phyloP scores from a whole-genome alignment of 1,284 basidiomycete genomes.

The Sanghuangporus baumii region DNA sequence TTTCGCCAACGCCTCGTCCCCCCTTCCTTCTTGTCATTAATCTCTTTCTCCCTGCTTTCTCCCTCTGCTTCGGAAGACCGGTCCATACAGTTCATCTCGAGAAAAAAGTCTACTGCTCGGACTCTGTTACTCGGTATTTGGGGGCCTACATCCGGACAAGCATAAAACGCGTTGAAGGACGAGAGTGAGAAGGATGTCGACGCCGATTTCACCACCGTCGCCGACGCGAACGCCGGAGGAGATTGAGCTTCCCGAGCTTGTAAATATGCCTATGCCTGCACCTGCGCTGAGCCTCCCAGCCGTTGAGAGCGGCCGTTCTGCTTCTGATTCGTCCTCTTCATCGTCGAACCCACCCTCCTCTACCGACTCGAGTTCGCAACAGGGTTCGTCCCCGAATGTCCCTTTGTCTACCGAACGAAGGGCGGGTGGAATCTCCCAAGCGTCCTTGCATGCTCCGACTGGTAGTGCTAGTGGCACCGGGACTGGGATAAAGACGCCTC shows the following conservation, averaged over 20 bases:
- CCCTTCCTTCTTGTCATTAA: neutral
- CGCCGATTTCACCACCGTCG: neutral
- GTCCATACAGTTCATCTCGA: neutral
- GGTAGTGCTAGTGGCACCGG: neutral
- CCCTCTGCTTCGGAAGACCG: neutral
- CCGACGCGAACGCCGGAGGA: neutral
- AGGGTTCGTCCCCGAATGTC: neutral
- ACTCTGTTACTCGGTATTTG: neutral
- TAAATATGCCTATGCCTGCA: neutral
- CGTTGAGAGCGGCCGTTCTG: neutral
- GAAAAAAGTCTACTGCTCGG: neutral
- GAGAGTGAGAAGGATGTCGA: neutral
- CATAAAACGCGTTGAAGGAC: neutral
- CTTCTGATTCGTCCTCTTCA: neutral
- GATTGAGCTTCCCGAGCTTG: neutral
- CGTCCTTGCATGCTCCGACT: neutral
- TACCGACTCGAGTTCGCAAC: neutral
- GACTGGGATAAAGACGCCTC: constrained; percentile 36
- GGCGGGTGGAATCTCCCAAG: neutral
- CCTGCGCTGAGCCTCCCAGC: neutral
- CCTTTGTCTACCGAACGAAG: neutral
- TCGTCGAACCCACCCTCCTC: neutral
- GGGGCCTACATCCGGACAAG: neutral
- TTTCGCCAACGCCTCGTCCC: neutral
- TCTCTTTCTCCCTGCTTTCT: neutral